Evolutionary conservation across 768 basidiomycete genomes (phyloP).

Genomic region (Boletales sp.): DNA sequence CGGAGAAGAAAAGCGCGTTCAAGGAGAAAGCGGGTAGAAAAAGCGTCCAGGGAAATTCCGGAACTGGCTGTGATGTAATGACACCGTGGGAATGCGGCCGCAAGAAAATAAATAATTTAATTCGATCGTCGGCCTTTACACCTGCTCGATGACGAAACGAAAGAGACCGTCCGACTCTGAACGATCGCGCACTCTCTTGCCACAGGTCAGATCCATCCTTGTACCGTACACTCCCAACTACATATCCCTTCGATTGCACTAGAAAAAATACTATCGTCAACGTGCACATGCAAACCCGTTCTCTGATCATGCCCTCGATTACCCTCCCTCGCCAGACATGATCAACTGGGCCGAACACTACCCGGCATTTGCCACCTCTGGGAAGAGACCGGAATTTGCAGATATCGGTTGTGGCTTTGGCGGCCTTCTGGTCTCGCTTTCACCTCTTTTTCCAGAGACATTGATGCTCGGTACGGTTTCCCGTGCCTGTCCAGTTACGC

Average conservation of each 20-base stretch:
- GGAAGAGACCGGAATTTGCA: slow-evolving; percentile 84
- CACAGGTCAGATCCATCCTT: slow-evolving; percentile 40
- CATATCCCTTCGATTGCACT: slow-evolving; percentile 1
- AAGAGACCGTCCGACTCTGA: slow-evolving; percentile 15
- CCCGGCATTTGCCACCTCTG: slow-evolving; percentile 58
- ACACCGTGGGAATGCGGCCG: slow-evolving; percentile 11
- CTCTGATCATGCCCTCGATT: slow-evolving; percentile 84
- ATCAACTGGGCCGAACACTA: slow-evolving; percentile 86
- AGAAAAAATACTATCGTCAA: slow-evolving; percentile 86
- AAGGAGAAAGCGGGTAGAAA: background rate
- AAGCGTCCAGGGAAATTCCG: slow-evolving; percentile 23
- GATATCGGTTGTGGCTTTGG: slow-evolving; percentile 99
- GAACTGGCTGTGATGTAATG: slow-evolving; percentile 8
- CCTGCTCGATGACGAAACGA: slow-evolving; percentile 23
- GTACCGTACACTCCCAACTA: no score
- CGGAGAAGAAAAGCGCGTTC: background rate
- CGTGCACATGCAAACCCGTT: slow-evolving; percentile 85
- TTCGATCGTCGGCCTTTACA: no score
- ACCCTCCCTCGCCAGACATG: slow-evolving; percentile 69
- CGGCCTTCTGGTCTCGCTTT: slow-evolving; percentile 84
- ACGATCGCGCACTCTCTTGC: slow-evolving; percentile 32
- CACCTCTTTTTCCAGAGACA: slow-evolving; percentile 86
- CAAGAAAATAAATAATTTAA: background rate
- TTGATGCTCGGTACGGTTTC: slow-evolving; percentile 83
- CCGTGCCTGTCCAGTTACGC: background rate